A percentile compares a stretch with the other conserved stretches of the same genome.
These are phyloP conservation scores for Adenanthera pavonina DNA, from an alignment of 306 rosid genomes.

Conservation along the genomic window DNA sequence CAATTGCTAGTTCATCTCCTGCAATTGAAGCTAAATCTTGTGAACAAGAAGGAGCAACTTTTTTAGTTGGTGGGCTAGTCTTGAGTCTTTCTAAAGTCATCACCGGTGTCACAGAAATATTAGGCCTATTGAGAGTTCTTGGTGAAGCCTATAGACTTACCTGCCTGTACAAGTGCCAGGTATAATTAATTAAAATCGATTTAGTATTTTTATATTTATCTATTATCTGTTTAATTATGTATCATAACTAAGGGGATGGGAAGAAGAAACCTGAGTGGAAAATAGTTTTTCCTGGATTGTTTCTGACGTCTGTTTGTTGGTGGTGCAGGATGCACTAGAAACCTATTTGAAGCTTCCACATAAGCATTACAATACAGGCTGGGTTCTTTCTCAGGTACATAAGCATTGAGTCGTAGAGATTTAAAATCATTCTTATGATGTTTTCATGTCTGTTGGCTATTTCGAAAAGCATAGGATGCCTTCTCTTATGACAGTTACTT, in stretches of 20 bases:
- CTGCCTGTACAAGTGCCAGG: constrained; percentile 90
- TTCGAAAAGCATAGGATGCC: constrained; percentile 26
- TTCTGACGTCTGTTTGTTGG: constrained; percentile 37
- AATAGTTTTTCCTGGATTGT: constrained; percentile 36
- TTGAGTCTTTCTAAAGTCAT: constrained; percentile 63
- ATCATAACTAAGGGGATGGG: constrained; percentile 13
- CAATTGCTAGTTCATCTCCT: constrained; percentile 61
- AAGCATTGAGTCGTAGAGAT: constrained; percentile 13
- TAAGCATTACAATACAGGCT: constrained; percentile 93
- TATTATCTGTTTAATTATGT: constrained; percentile 1
- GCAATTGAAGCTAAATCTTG: constrained; percentile 59
- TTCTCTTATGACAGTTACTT: constrained; percentile 22
- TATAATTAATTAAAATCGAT: constrained; percentile 40
- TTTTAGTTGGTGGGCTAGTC: constrained; percentile 55
- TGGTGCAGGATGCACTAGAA: constrained; percentile 89
- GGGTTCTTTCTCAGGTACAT: constrained; percentile 96
- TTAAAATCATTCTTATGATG: constrained; percentile 7
- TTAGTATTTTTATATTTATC: constrained; percentile 14
- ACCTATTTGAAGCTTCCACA: constrained; percentile 80
- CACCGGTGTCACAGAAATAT: constrained; percentile 73
- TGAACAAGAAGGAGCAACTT: constrained; percentile 63
- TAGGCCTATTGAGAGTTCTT: constrained; percentile 78
- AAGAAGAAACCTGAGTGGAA: constrained; percentile 16
- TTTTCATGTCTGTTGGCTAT: constrained; percentile 13
- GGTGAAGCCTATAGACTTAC: constrained; percentile 96